Evolutionary conservation across 164 flowering plant species (phyloP).

Genomic region (Warburgia ugandensis): DNA sequence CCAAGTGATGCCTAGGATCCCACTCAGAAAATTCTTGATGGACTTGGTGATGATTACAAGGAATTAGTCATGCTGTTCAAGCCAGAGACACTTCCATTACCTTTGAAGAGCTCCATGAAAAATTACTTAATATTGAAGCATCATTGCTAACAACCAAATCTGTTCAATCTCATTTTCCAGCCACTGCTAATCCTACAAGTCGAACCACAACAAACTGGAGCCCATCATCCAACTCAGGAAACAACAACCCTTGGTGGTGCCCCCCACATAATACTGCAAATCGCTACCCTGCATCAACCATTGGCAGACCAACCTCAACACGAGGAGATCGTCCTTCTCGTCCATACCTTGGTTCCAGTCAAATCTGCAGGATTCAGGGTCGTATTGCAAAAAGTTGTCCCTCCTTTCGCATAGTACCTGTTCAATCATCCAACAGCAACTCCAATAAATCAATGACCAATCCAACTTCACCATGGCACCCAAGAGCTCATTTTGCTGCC

Average conservation of each 20-base stretch:
- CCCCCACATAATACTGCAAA: too few species aligned
- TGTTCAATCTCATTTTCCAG: neutral
- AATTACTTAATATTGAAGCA: too few species aligned
- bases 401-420: neutral
- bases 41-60: too few species aligned
- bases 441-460: neutral
- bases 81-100: constrained; percentile 7
- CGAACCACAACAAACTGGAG: too few species aligned
- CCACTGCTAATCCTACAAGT: constrained; percentile 1
- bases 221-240: constrained; percentile 1
- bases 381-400: neutral
- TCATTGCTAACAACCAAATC: neutral
- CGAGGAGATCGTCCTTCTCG: too few species aligned
- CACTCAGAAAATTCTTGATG: constrained; percentile 2
- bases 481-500: neutral
- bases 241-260: too few species aligned
- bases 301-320: neutral
- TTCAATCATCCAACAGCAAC: neutral
- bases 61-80: constrained; percentile 1
- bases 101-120: constrained; percentile 14
- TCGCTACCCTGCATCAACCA: neutral
- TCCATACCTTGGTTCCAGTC: neutral
- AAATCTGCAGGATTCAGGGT: too few species aligned
- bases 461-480: neutral
- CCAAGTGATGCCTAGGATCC: constrained; percentile 2